phyloP scores from a whole-genome alignment of 768 basidiomycete genomes.

The Tephrocybe sp. region DNA sequence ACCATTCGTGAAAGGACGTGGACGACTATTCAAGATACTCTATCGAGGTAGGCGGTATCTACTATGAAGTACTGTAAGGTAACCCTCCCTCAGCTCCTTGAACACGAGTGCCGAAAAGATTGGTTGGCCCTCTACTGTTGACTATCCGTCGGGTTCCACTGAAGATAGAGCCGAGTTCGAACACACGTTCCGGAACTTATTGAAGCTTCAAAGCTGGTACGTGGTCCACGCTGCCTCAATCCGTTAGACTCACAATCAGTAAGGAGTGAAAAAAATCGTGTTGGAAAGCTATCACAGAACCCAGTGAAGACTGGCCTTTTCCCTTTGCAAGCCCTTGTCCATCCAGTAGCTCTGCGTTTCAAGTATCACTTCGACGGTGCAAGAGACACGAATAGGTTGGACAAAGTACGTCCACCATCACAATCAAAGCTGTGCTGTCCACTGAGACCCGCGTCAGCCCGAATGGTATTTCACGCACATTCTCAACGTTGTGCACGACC shows the following conservation, averaged over 20 bases:
- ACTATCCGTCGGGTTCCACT: constrained; percentile 51
- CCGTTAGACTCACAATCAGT: background rate
- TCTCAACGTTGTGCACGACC: constrained; percentile 83
- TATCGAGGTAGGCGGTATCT: constrained; percentile 49
- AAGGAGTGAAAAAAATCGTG: constrained; percentile 53
- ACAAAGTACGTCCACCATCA: constrained; percentile 60
- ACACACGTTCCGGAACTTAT: constrained; percentile 68
- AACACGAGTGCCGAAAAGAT: constrained; percentile 65
- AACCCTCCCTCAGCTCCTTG: constrained; percentile 46
- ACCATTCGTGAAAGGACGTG: constrained; percentile 70
- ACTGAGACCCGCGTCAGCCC: constrained; percentile 50
- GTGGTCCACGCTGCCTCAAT: constrained; percentile 26
- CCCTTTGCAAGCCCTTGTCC: constrained; percentile 79
- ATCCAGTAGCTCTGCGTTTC: constrained; percentile 83
- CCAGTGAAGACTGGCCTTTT: constrained; percentile 59
- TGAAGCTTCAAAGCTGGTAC: constrained; percentile 76
- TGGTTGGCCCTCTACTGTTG: constrained; percentile 80
- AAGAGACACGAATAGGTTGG: constrained; percentile 84
- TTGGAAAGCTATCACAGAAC: constrained; percentile 2
- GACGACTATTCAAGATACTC: constrained; percentile 63
- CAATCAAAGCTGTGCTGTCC: background rate
- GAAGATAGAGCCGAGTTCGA: constrained; percentile 69
- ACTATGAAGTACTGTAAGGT: background rate
- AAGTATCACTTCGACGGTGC: constrained; percentile 92
- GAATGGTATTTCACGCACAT: constrained; percentile 98